These are phyloP conservation scores for Hirschioporus abietinus DNA, from an alignment of 768 basidiomycete species.

Conservation along the genomic window DNA sequence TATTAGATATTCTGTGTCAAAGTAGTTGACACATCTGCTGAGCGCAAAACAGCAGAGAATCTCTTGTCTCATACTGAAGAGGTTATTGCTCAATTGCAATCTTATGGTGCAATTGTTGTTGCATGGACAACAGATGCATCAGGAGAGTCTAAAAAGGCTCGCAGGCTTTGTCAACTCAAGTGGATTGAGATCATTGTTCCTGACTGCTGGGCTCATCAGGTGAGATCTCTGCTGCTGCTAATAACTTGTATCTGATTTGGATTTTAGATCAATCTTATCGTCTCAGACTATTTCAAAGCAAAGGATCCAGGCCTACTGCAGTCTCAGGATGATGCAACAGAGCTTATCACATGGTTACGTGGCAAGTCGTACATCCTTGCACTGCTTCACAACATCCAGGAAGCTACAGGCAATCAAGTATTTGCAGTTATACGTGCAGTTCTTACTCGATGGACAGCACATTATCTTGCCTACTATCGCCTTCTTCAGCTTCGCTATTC, in stretches of 20 bases:
- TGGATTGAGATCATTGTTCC: conserved; percentile 24
- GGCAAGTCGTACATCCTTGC: conserved; percentile 31
- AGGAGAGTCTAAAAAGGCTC: conserved; percentile 28
- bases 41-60: conserved; percentile 28
- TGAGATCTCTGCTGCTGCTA: conserved; percentile 13
- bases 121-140: conserved; percentile 29
- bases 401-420: conserved; percentile 2
- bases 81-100: conserved; percentile 15
- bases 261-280: conserved; percentile 34
- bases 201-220: conserved; percentile 36
- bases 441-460: conserved; percentile 31
- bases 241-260: conserved; percentile 14
- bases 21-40: conserved; percentile 27
- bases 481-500: conserved; percentile 23
- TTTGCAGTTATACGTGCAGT: conserved; percentile 28
- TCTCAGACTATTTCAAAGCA: conserved; percentile 32
- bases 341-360: conserved; percentile 33
- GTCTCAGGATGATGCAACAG: conserved; percentile 21
- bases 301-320: conserved; percentile 16
- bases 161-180: conserved; percentile 13
- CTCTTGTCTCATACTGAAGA: conserved; percentile 21
- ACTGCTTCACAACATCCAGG: conserved; percentile 21
- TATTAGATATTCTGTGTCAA: conserved; percentile 25
- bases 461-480: conserved; percentile 28
- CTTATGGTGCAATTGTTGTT: conserved; percentile 22